Conservation (phyloP, 2,329 filamentous ascomycete genomes). For the Colletotrichum costaricense region DNA sequence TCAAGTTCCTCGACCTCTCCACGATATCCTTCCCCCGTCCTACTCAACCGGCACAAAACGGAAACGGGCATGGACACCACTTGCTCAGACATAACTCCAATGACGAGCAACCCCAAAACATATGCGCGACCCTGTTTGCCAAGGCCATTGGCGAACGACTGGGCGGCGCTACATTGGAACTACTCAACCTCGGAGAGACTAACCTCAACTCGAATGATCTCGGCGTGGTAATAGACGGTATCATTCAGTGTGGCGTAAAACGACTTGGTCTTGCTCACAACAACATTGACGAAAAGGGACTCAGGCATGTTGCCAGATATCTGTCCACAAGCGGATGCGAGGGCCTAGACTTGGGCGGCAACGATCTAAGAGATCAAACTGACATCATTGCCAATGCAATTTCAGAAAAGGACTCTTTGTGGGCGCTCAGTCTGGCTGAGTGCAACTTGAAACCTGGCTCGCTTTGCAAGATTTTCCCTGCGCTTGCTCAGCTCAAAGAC, state of each 20-base stretch:
- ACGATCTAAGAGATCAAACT: constrained; percentile 72
- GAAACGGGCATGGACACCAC: constrained; percentile 41
- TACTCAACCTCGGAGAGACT: constrained; percentile 86
- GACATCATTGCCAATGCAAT: constrained; percentile 64
- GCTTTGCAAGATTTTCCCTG: constrained; percentile 80
- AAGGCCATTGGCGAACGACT: constrained; percentile 82
- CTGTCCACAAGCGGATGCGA: constrained; percentile 82
- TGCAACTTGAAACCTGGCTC: constrained; percentile 82
- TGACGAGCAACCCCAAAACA: constrained; percentile 51
- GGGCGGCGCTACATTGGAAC: constrained; percentile 80
- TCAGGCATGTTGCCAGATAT: constrained; percentile 82
- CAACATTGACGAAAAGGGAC: constrained; percentile 76
- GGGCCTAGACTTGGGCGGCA: constrained; percentile 89
- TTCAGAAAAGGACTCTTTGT: constrained; percentile 69
- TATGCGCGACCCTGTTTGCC: constrained; percentile 64
- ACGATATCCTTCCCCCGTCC: constrained; percentile 78
- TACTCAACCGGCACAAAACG: constrained; percentile 34
- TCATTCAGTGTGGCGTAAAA: constrained; percentile 81
- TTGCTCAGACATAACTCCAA: constrained; percentile 43
- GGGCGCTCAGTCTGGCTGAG: constrained; percentile 86
- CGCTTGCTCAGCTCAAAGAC: constrained; percentile 74
- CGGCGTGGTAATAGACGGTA: constrained; percentile 81
- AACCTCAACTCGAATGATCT: constrained; percentile 78
- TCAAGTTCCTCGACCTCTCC: constrained; percentile 89
- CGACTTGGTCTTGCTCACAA: constrained; percentile 88